These are phyloP conservation scores for Stemphylium beticola DNA, from an alignment of 2,329 filamentous ascomycete genomes.

Conservation along the genomic window DNA sequence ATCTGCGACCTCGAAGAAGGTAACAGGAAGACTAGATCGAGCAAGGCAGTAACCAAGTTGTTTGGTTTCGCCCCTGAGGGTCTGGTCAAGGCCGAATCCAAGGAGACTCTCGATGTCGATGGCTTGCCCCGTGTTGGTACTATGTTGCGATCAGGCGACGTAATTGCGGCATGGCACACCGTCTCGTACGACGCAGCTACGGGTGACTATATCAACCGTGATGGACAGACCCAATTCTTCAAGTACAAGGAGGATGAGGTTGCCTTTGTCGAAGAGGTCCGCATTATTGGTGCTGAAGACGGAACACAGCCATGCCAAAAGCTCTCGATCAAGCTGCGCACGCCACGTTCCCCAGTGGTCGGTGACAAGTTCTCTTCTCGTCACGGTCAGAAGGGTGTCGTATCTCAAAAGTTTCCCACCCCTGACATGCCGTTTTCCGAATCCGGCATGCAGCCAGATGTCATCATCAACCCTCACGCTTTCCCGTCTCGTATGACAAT, in stretches of 20 bases:
- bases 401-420: constrained; percentile 92
- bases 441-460: constrained; percentile 92
- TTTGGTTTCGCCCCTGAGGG: constrained; percentile 89
- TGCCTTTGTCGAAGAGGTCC: constrained; percentile 90
- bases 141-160: constrained; percentile 78
- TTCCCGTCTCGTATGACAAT: constrained; percentile 99
- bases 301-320: constrained; percentile 85
- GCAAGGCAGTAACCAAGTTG: constrained; percentile 75
- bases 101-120: constrained; percentile 80
- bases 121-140: constrained; percentile 83
- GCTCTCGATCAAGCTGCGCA: constrained; percentile 89
- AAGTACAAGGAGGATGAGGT: constrained; percentile 93
- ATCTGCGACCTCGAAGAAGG: constrained; percentile 86
- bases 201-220: constrained; percentile 81
- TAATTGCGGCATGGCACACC: constrained; percentile 87
- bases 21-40: constrained; percentile 66
- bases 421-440: constrained; percentile 97
- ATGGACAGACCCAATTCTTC: constrained; percentile 84
- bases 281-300: constrained; percentile 83
- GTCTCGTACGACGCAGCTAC: constrained; percentile 77
- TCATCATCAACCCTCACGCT: constrained; percentile 99
- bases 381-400: constrained; percentile 97
- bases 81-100: constrained; percentile 72
- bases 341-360: constrained; percentile 89
- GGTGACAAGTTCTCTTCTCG: constrained; percentile 99